Evolutionary conservation across 371 early-diverging fungal species (phyloP).

Genomic region (Mortierella sp.): DNA sequence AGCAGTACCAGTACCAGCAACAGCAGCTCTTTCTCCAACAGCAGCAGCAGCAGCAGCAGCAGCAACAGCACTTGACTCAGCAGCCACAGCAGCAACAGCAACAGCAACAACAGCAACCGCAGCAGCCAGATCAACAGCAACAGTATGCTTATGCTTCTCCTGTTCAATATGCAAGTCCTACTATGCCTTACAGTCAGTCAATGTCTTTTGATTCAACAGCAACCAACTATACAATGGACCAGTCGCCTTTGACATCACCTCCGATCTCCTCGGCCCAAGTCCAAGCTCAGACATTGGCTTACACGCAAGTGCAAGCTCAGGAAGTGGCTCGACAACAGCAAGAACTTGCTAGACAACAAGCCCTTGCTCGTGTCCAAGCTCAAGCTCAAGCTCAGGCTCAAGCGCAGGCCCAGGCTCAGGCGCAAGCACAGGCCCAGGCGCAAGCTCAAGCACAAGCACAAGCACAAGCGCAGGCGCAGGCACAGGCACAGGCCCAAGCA

Average conservation of each 20-base stretch:
- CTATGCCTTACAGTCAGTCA: slow-evolving; percentile 33
- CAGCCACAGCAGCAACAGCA: slow-evolving; percentile 27
- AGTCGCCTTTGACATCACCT: slow-evolving; percentile 34
- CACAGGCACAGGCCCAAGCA: slow-evolving; percentile 35
- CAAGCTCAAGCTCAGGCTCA: slow-evolving; percentile 47
- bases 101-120: slow-evolving; percentile 30
- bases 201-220: slow-evolving; percentile 29
- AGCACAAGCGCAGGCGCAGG: slow-evolving; percentile 8
- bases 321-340: slow-evolving; percentile 16
- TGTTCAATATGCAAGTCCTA: slow-evolving; percentile 33
- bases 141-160: slow-evolving; percentile 33
- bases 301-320: slow-evolving; percentile 27
- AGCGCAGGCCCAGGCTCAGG: slow-evolving; percentile 28
- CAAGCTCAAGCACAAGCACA: slow-evolving; percentile 28
- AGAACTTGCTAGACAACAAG: slow-evolving; percentile 15
- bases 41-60: slow-evolving; percentile 19
- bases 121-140: slow-evolving; percentile 33
- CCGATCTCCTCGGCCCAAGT: slow-evolving; percentile 17
- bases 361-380: slow-evolving; percentile 11
- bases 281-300: slow-evolving; percentile 17
- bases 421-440: slow-evolving; percentile 27
- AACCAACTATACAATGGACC: slow-evolving; percentile 25
- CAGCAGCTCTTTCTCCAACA: slow-evolving; percentile 21
- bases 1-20: slow-evolving; percentile 27
- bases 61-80: slow-evolving; percentile 24